A percentile compares a stretch with the other conserved stretches of the same genome.
Conservation (phyloP, 108 stramenopile genomes). For the Stephanodiscus minutulus region DNA sequence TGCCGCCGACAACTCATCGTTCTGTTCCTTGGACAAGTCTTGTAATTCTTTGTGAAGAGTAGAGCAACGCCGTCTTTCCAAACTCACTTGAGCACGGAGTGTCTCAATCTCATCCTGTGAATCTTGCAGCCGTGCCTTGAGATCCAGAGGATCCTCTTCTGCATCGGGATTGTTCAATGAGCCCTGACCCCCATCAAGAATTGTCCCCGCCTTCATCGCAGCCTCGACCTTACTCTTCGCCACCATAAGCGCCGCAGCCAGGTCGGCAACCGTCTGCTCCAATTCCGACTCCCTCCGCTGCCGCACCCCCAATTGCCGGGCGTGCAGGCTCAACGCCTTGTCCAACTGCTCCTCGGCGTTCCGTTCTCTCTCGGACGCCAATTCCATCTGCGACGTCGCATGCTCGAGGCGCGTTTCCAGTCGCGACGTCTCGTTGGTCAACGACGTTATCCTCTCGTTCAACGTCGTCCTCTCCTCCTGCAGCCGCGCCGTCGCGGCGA, state of each 20-base stretch:
- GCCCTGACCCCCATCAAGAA: background rate
- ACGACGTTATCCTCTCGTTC: slow-evolving; percentile 57
- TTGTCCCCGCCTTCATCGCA: slow-evolving; percentile 11
- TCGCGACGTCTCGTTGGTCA: slow-evolving; percentile 64
- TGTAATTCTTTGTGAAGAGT: slow-evolving; percentile 67
- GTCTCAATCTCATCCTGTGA: slow-evolving; percentile 65
- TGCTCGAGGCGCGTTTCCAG: slow-evolving; percentile 74
- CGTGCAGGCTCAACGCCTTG: slow-evolving; percentile 70
- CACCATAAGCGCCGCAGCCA: slow-evolving; percentile 73
- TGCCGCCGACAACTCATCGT: slow-evolving; percentile 61
- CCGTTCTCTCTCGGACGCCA: slow-evolving; percentile 70
- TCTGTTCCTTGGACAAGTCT: slow-evolving; percentile 69
- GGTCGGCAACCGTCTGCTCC: slow-evolving; percentile 79
- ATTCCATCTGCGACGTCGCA: slow-evolving; percentile 62
- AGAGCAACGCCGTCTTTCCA: slow-evolving; percentile 59
- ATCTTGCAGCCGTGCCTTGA: slow-evolving; percentile 56
- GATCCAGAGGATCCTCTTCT: slow-evolving; percentile 52
- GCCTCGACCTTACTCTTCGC: slow-evolving; percentile 48
- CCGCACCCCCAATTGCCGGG: slow-evolving; percentile 74
- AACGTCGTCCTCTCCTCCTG: slow-evolving; percentile 75
- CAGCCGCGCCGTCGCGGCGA: slow-evolving; percentile 39
- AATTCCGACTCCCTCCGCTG: slow-evolving; percentile 75
- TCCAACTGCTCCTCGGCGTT: slow-evolving; percentile 82
- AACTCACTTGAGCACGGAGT: slow-evolving; percentile 53
- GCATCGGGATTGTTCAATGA: background rate